Evolutionary conservation across 352 stramenopile genomes (phyloP).

Genomic region (Phytophthora sp.): DNA sequence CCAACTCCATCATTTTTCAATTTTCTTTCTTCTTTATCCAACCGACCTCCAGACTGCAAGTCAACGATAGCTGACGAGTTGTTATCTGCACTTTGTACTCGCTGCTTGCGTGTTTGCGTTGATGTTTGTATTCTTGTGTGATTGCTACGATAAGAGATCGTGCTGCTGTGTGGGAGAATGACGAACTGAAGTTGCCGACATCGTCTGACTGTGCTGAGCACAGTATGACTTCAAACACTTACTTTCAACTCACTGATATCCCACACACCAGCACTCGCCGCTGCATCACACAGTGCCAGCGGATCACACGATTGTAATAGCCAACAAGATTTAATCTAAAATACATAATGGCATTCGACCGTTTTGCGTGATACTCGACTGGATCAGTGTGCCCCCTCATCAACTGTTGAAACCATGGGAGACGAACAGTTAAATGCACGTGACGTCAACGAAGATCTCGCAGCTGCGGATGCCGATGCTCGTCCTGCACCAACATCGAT

Average conservation of each 20-base stretch:
- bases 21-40: too few species aligned
- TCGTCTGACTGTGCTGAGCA: constrained; percentile 45
- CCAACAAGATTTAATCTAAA: too few species aligned
- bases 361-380: neutral
- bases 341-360: neutral
- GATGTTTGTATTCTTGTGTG: neutral
- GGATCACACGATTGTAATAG: too few species aligned
- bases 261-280: neutral
- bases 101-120: neutral
- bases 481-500: neutral
- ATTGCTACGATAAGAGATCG: too few species aligned
- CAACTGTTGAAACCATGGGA: neutral
- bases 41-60: too few species aligned
- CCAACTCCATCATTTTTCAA: too few species aligned
- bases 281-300: too few species aligned
- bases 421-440: neutral
- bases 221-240: constrained; percentile 29
- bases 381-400: neutral
- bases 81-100: too few species aligned
- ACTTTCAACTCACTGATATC: constrained; percentile 23
- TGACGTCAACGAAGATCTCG: neutral
- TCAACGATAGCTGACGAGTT: too few species aligned
- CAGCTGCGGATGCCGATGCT: neutral
- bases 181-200: constrained; percentile 39
- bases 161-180: constrained; percentile 26